Conservation (phyloP, 2,329 filamentous ascomycete genomes). For the Chrysoporthe cubensis region DNA sequence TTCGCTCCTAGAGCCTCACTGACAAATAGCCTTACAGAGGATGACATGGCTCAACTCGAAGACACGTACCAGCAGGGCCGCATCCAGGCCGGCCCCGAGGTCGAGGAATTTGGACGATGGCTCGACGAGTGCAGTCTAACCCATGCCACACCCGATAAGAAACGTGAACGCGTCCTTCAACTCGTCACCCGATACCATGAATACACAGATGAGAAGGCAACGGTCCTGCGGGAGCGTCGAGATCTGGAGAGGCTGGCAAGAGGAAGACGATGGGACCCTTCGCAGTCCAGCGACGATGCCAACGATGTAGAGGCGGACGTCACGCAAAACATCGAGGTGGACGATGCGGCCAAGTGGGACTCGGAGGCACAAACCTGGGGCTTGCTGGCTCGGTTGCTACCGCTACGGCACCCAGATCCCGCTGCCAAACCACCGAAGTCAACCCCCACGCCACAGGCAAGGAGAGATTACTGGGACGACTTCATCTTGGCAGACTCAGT, state of each 20-base stretch:
- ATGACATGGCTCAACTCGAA: constrained; percentile 39
- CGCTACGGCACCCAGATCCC: constrained; percentile 63
- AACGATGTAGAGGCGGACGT: constrained; percentile 63
- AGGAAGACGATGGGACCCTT: constrained; percentile 38
- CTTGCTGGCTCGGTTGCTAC: constrained; percentile 74
- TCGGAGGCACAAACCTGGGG: constrained; percentile 92
- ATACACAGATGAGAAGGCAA: constrained; percentile 53
- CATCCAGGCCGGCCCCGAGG: constrained; percentile 75
- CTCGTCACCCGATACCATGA: constrained; percentile 69
- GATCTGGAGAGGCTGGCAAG: constrained; percentile 39
- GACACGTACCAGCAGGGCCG: constrained; percentile 36
- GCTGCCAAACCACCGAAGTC: constrained; percentile 32
- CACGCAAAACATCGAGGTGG: constrained; percentile 40
- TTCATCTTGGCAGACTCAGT: constrained; percentile 75
- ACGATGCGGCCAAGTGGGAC: constrained; percentile 69
- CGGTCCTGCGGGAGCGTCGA: constrained; percentile 47
- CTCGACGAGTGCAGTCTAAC: constrained; percentile 74
- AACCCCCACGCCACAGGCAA: constrained; percentile 35
- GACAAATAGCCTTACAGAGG: constrained; percentile 19
- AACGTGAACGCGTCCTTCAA: constrained; percentile 68
- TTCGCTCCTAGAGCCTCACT: constrained; percentile 4
- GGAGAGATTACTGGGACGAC: constrained; percentile 61
- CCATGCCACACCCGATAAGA: constrained; percentile 54
- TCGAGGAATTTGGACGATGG: constrained; percentile 82
- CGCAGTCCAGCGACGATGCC: constrained; percentile 44